Evolutionary conservation across 2,329 filamentous ascomycete species (phyloP).

Genomic region (Capronia americana): DNA sequence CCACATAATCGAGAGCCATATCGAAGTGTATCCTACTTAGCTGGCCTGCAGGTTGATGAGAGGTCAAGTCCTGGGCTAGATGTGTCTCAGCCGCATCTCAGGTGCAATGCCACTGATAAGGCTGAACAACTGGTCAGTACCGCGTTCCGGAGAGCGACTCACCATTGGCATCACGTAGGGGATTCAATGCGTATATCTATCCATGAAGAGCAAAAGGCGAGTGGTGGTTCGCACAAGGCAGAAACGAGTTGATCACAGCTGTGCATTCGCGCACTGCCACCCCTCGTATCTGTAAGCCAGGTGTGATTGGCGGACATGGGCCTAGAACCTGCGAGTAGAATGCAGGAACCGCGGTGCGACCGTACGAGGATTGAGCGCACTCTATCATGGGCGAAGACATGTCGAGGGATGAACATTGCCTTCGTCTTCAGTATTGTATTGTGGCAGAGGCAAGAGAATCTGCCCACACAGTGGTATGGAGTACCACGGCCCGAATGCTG

Average conservation of each 20-base stretch:
- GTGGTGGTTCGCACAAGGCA: constrained; percentile 1
- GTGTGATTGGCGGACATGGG: not conserved
- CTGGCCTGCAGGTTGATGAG: not conserved
- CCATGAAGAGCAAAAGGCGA: not conserved
- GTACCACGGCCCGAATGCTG: not conserved
- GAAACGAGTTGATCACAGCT: constrained; percentile 5
- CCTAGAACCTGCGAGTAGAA: not conserved
- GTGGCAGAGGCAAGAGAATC: not conserved
- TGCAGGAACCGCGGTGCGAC: not conserved
- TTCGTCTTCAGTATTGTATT: not conserved
- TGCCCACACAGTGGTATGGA: no score
- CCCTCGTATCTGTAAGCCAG: not conserved
- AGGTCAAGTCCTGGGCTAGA: not conserved
- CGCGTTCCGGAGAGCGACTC: not conserved
- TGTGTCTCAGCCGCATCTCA: not conserved
- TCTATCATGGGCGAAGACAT: not conserved
- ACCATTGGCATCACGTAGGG: not conserved
- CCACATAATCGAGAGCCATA: not conserved
- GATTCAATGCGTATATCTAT: not conserved
- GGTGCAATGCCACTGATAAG: not conserved
- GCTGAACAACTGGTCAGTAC: not conserved
- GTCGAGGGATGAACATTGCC: not conserved
- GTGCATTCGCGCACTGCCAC: constrained; percentile 6
- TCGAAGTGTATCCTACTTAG: not conserved
- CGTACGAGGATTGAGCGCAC: not conserved